Conservation (phyloP, 306 rosid genomes). For the Glycine latifolia region DNA sequence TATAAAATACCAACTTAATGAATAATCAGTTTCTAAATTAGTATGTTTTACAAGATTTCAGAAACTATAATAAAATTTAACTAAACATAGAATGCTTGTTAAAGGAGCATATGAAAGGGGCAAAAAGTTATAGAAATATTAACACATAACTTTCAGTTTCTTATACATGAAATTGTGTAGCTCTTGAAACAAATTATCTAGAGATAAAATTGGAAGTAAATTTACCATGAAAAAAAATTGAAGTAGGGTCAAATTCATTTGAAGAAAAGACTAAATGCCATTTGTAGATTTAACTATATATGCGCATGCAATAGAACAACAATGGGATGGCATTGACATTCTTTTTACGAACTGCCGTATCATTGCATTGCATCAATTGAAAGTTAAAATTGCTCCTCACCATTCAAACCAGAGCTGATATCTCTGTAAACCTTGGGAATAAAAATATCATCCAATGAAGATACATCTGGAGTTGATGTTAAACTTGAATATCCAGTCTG, state of each 20-base stretch:
- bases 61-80: neutral
- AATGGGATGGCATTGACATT: neutral
- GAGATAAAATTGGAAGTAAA: constrained; percentile 21
- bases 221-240: neutral
- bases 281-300: neutral
- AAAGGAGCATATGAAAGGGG: neutral
- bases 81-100: neutral
- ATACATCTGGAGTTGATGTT: constrained; percentile 64
- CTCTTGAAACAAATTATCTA: neutral
- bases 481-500: constrained; percentile 65
- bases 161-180: constrained; percentile 9
- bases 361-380: constrained; percentile 15
- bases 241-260: neutral
- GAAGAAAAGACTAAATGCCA: constrained; percentile 8
- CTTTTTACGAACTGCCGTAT: neutral
- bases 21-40: neutral
- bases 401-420: constrained; percentile 74
- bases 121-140: neutral
- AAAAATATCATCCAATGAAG: constrained; percentile 61
- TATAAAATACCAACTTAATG: constrained; percentile 1
- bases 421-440: constrained; percentile 67
- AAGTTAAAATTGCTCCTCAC: constrained; percentile 45
- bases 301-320: neutral
- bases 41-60: neutral
- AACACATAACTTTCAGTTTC: constrained; percentile 2